Base-by-base conservation (phyloP, 2,329 filamentous ascomycete genomes). In the Epichloe brachyelytri region DNA sequence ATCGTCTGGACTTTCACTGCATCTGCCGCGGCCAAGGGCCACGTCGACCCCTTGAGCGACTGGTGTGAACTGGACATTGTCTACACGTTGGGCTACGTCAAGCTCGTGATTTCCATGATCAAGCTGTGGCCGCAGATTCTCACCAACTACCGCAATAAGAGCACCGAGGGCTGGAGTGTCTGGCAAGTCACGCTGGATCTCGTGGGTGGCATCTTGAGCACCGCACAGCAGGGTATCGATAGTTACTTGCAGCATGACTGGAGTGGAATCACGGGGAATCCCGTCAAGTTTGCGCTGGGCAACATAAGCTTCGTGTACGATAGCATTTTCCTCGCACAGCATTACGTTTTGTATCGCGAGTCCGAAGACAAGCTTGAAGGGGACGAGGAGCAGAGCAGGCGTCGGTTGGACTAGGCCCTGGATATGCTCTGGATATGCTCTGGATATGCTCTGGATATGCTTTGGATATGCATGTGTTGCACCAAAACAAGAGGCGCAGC, bases 81-180 rank as follows among this genome's bases (percentile, higher is more conserved):
- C 46, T 82, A 82, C 62, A 78, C 85, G 12, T 71, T 94, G 34
- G 88, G 87, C 41, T 94, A 94, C 64, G 83, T 95, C 63, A 98
- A 98, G 70, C 75, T 98, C 36, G 67, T 90, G 50, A 80, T 95
- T 57, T 95, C 91, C 0, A 71, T 96, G 26, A 78, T 95, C 68
- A 98, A 98, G 71, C 97, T 96, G 68, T 82, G 88, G 45, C 93
- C 93, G 5, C 89, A 95, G 72, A 80, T 86, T 38, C 75, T 85
- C 61, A 76, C 85, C 59, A 97, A 97, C 71, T 89, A 85, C 65
- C 81, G 82, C 60, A 88, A 91, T 61, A 79, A 84, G 63, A 94
- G 87, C 51, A 97, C 93, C 1, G 70, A 77, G 19, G 93, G 93
- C 38, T 97, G 91, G 89, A 85, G 81, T 60, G 96, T 96, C 57